These are phyloP conservation scores for Sesbania bispinosa DNA, from an alignment of 306 rosid species.

Conservation along the genomic window DNA sequence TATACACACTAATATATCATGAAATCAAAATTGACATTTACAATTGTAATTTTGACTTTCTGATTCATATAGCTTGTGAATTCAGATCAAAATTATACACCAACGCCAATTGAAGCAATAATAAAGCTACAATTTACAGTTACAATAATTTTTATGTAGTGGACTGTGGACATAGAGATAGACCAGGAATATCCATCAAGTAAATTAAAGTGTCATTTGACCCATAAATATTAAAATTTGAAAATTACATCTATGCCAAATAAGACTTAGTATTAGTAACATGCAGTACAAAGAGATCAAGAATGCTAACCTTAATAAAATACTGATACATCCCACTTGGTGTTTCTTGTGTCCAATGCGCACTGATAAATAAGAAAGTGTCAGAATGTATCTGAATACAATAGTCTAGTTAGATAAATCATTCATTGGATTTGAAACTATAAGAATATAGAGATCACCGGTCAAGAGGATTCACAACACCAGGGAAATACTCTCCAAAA, in stretches of 20 bases:
- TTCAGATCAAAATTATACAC: neutral
- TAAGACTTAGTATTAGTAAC: neutral
- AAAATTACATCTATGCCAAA: neutral
- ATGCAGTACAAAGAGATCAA: conserved; percentile 8
- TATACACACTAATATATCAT: neutral
- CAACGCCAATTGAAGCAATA: neutral
- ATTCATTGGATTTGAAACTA: conserved; percentile 17
- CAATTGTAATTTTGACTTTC: neutral
- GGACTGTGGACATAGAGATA: neutral
- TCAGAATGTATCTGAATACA: conserved; percentile 19
- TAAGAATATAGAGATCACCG: conserved; percentile 44
- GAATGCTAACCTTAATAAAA: conserved; percentile 81
- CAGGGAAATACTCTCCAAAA: conserved; percentile 88
- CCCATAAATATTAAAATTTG: neutral
- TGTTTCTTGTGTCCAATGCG: conserved; percentile 73
- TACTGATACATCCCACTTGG: conserved; percentile 95
- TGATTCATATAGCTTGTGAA: neutral
- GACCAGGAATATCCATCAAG: neutral
- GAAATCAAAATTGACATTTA: neutral
- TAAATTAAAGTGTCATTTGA: neutral
- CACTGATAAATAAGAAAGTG: conserved; percentile 49
- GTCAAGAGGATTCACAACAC: conserved; percentile 92
- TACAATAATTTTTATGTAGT: neutral
- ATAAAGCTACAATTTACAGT: neutral
- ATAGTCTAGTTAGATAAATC: neutral